Conservation (phyloP, 1,139 yeast genomes). For the Debaryomycetaceae sp. region DNA sequence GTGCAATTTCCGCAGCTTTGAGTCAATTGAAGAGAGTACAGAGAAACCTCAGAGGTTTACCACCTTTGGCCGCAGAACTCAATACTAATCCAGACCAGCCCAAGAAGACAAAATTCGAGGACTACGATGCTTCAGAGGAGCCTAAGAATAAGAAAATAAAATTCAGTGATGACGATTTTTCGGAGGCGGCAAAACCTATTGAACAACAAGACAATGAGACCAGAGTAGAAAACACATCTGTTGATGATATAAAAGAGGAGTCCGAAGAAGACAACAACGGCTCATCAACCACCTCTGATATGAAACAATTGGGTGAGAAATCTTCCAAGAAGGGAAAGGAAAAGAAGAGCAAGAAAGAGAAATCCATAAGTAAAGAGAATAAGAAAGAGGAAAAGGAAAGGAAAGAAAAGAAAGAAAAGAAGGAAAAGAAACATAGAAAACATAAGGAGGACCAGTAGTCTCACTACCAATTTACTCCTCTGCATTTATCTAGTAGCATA, state of each 20-base stretch:
- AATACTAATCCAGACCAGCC: conserved; percentile 10
- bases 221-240: conserved; percentile 26
- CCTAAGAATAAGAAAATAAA: conserved; percentile 26
- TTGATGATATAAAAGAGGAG: conserved; percentile 15
- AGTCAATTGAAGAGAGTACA: conserved; percentile 67
- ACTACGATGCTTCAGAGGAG: conserved; percentile 13
- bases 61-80: conserved; percentile 47
- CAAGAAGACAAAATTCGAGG: conserved; percentile 25
- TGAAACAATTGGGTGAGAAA: conserved; percentile 10
- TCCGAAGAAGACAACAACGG: conserved; percentile 9
- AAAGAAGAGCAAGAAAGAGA: conserved; percentile 14
- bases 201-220: conserved; percentile 20
- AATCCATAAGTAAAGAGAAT: conserved; percentile 14
- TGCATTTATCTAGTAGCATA: neutral
- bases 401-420: conserved; percentile 12
- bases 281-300: neutral
- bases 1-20: conserved; percentile 32
- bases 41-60: conserved; percentile 71
- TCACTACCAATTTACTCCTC: neutral
- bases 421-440: conserved; percentile 21
- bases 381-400: conserved; percentile 14
- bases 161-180: conserved; percentile 20
- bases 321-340: conserved; percentile 16
- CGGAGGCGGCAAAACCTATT: conserved; percentile 1
- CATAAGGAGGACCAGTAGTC: conserved; percentile 30